Evolutionary conservation across 345 rosid genomes (phyloP), one percentile per base, ranked within the genome.

Genomic region (Eucalyptus cladocalyx): DNA sequence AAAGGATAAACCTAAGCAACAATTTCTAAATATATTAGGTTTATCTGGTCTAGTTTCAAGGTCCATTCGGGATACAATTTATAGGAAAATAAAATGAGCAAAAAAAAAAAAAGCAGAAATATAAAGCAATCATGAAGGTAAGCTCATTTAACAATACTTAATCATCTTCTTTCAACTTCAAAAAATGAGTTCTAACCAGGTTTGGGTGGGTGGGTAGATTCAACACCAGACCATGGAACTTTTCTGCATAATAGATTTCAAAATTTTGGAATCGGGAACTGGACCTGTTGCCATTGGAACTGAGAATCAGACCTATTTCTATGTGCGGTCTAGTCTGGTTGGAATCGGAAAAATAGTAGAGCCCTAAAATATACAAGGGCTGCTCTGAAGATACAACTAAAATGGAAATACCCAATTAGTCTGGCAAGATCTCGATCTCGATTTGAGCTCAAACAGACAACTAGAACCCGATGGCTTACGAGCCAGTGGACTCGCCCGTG

Each of bases 331-430:
- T 10, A 6, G 30, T 24, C 13, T 24, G 1, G 21, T 56, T 56
- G 13, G 6, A 23, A 56, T 1, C 1, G 1, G 62, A 56, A 24
- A 0, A 24, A 10, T 23, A 10, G 30, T 56, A 56, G 0, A 24
- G 62, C 30, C 62, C 62, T 56, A 56, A 56, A 56, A 56, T 24
- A 21, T 21, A 37, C 42, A 4, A 14, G 45, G 16, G 47, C 16
- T 37, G 14, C 15, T 76, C 83, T 21, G 83, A 21, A 76, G 83
- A 37, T 21, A 11, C 23, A 21, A 37, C 45, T 3, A 76, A 19
- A 37, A 76, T 76, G 81, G 21, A 19, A 10, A 18, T 6, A 37
- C 16, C 47, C 47, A 37, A 76, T 21, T 37, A 37, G 45, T 72
- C 81, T 6, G 15, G 45, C 45, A 19, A 72, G 15, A 72, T 72